Conservation (phyloP, 2,329 filamentous ascomycete species). For the Penicillium griseofulvum region DNA sequence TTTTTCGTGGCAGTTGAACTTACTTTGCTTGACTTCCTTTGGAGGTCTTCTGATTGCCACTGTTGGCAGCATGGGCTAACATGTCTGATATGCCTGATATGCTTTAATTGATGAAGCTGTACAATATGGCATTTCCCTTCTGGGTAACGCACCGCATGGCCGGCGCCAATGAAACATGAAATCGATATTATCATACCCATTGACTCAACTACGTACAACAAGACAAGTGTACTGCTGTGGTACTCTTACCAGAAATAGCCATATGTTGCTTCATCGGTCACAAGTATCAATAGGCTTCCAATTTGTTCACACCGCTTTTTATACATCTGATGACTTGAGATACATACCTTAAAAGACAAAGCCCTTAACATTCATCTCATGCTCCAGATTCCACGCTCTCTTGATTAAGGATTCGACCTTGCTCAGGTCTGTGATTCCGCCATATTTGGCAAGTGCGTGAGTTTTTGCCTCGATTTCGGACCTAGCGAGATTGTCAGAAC, state of each 20-base stretch:
- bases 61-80: slow-evolving; percentile 10
- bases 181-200: not conserved
- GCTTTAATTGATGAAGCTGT: slow-evolving; percentile 24
- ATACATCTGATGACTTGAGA: not conserved
- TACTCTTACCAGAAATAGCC: not conserved
- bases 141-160: not conserved
- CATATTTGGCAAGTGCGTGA: slow-evolving; percentile 22
- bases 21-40: slow-evolving; percentile 12
- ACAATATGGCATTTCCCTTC: slow-evolving; percentile 18
- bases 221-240: not conserved
- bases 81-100: slow-evolving; percentile 17
- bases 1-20: slow-evolving; percentile 10
- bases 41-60: slow-evolving; percentile 8
- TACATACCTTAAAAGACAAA: slow-evolving; percentile 16
- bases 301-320: not conserved
- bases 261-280: not conserved
- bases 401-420: slow-evolving; percentile 19
- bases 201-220: not conserved
- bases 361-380: slow-evolving; percentile 17
- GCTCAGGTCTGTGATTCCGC: slow-evolving; percentile 18
- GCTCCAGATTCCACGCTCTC: slow-evolving; percentile 24
- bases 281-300: not conserved
- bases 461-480: slow-evolving; percentile 22
- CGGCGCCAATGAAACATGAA: slow-evolving; percentile 1
- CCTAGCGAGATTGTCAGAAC: slow-evolving; percentile 1